Conservation (phyloP, 768 basidiomycete genomes). For the Coprinopsis strossmayeri region DNA sequence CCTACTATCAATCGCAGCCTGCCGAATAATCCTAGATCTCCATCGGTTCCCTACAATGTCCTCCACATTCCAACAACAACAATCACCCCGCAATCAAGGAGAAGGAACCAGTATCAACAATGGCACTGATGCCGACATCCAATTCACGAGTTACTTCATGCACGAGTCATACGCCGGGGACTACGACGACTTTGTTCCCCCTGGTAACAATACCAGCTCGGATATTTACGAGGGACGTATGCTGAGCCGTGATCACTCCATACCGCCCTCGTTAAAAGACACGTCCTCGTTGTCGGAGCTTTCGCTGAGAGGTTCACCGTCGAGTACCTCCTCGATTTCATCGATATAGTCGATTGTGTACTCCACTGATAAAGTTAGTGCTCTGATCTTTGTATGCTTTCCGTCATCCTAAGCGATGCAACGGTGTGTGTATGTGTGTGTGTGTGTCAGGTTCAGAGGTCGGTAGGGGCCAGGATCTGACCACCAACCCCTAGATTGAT, state of each 20-base stretch:
- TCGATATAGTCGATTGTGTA: no score
- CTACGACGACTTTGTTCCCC: background rate
- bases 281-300: background rate
- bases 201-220: background rate
- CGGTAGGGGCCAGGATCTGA: no score
- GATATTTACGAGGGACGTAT: background rate
- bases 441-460: no score
- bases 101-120: background rate
- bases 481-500: no score
- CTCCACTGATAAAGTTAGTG: no score
- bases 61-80: no score
- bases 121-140: constrained; percentile 6
- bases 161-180: background rate
- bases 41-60: background rate
- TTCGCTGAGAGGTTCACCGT: background rate
- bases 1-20: constrained; percentile 3
- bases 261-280: background rate
- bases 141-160: constrained; percentile 7
- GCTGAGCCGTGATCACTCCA: background rate
- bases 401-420: no score
- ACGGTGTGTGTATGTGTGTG: no score
- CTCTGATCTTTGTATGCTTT: no score
- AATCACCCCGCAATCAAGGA: background rate
- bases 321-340: background rate
- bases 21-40: constrained; percentile 7